phyloP scores from a whole-genome alignment of 163 green algal genomes.

The Scenedesmus sp. region DNA sequence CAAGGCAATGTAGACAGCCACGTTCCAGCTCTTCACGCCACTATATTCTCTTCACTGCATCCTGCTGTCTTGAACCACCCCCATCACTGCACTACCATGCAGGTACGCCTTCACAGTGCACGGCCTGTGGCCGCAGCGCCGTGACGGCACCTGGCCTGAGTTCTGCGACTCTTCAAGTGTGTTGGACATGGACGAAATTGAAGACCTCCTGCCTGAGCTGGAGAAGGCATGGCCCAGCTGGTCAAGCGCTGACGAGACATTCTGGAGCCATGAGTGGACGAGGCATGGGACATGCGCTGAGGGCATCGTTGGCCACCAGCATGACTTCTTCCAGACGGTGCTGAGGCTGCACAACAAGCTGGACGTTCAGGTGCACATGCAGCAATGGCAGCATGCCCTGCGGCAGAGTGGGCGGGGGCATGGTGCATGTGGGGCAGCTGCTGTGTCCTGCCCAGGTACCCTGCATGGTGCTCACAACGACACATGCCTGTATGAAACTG shows the following conservation, averaged over 20 bases:
- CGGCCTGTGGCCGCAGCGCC: conserved; percentile 56
- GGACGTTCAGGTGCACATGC: conserved; percentile 63
- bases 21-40: not conserved
- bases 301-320: conserved; percentile 61
- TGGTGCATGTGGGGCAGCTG: not conserved
- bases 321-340: conserved; percentile 72
- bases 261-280: conserved; percentile 84
- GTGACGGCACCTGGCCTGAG: conserved; percentile 54
- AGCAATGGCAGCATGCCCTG: not conserved
- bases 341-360: conserved; percentile 75
- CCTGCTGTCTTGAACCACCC: not conserved
- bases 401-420: not conserved
- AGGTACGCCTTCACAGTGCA: conserved; percentile 57
- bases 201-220: conserved; percentile 50
- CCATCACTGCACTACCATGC: not conserved
- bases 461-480: not conserved
- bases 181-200: not conserved
- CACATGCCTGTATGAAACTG: not conserved
- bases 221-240: conserved; percentile 69
- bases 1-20: not conserved
- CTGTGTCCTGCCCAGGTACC: not conserved
- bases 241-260: conserved; percentile 58
- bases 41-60: not conserved
- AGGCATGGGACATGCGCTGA: conserved; percentile 81
- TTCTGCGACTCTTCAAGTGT: conserved; percentile 41